Conservation (phyloP, 2,329 filamentous ascomycete species). For the Fusarium oxysporum region DNA sequence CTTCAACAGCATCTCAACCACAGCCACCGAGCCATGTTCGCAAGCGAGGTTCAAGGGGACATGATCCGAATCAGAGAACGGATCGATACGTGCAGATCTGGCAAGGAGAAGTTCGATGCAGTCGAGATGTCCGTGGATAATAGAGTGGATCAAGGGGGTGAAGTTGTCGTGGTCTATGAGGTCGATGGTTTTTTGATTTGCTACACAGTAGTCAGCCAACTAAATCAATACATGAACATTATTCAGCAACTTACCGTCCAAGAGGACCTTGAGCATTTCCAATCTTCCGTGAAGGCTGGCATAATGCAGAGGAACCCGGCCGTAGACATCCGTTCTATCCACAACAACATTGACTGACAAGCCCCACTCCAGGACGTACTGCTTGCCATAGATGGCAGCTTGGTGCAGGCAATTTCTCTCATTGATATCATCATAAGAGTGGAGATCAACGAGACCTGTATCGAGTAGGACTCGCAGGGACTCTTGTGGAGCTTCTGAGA, state of each 20-base stretch:
- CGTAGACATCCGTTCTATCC: constrained; percentile 89
- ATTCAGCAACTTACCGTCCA: constrained; percentile 64
- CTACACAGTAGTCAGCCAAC: constrained; percentile 51
- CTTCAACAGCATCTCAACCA: constrained; percentile 86
- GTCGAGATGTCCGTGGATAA: constrained; percentile 85
- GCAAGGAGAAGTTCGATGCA: constrained; percentile 84
- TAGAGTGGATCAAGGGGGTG: constrained; percentile 93
- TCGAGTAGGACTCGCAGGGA: constrained; percentile 81
- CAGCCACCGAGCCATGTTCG: constrained; percentile 87
- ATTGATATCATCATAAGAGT: constrained; percentile 96
- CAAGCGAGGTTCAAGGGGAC: constrained; percentile 95
- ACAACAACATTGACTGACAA: constrained; percentile 82
- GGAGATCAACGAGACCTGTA: constrained; percentile 86
- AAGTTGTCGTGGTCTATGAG: constrained; percentile 97
- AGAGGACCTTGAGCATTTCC: constrained; percentile 81
- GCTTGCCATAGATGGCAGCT: constrained; percentile 92
- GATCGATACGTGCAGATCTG: constrained; percentile 86
- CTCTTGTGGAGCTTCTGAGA: constrained; percentile 84
- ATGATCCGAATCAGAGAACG: constrained; percentile 87
- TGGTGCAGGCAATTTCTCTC: constrained; percentile 97
- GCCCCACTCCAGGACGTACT: constrained; percentile 80
- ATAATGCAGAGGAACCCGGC: constrained; percentile 92
- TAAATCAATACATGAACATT: background rate
- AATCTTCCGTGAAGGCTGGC: constrained; percentile 93
- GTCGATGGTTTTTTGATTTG: constrained; percentile 81